phyloP scores from a whole-genome alignment of 2,329 filamentous ascomycete genomes.

The Ciborinia camelliae region DNA sequence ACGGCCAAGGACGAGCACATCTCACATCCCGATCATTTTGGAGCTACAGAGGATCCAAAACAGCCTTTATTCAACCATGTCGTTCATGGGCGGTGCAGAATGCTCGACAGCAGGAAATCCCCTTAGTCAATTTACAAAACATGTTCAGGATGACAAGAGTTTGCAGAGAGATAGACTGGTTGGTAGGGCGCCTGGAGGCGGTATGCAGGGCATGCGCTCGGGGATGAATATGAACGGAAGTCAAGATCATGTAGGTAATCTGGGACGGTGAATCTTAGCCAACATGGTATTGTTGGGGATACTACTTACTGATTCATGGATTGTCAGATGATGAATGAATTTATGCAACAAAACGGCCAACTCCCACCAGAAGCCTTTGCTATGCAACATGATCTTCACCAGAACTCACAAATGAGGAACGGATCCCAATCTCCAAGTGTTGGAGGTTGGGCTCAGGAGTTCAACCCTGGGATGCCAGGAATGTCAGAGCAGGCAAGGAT shows the following conservation, averaged over 20 bases:
- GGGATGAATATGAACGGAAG: conserved; percentile 45
- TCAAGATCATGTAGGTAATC: conserved; percentile 63
- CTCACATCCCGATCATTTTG: background rate
- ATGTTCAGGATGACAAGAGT: conserved; percentile 93
- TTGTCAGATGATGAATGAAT: conserved; percentile 83
- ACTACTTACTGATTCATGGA: conserved; percentile 16
- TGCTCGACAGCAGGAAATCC: conserved; percentile 96
- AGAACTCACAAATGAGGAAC: conserved; percentile 29
- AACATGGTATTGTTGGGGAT: background rate
- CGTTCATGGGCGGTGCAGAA: conserved; percentile 91
- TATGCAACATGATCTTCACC: conserved; percentile 37
- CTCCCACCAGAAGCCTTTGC: conserved; percentile 44
- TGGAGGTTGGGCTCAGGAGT: conserved; percentile 62
- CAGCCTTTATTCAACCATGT: conserved; percentile 56
- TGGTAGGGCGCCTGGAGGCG: conserved; percentile 66
- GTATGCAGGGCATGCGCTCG: conserved; percentile 73
- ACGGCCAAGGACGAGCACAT: background rate
- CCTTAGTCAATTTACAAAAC: conserved; percentile 95
- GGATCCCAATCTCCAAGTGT: conserved; percentile 38
- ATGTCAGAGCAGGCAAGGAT: conserved; percentile 57
- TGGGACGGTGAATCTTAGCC: background rate
- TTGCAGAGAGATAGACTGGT: conserved; percentile 87
- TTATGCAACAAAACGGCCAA: conserved; percentile 74
- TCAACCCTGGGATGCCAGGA: conserved; percentile 53
- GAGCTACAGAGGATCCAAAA: background rate